Evolutionary conservation across 441 rosid species (phyloP).

Genomic region (Mallotus repandus): DNA sequence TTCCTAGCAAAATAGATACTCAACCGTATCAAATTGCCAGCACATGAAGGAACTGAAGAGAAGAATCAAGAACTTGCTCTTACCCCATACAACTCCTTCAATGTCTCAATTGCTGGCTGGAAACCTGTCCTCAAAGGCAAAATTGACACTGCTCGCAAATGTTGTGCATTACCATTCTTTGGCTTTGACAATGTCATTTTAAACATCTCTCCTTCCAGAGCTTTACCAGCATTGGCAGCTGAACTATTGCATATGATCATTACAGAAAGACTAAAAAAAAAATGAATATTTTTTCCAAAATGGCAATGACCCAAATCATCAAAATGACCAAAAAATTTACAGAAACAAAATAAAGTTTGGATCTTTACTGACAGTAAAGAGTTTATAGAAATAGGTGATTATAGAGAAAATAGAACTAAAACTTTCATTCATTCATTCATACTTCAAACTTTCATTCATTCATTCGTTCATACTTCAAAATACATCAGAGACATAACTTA

Average conservation of each 20-base stretch:
- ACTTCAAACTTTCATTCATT: too few relatives aligned
- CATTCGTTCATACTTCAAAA: too few relatives aligned
- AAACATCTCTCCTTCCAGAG: slow-evolving; percentile 71
- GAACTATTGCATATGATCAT: slow-evolving; percentile 21
- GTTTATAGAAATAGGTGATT: too few relatives aligned
- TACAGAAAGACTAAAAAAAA: slow-evolving; percentile 7
- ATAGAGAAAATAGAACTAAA: too few relatives aligned
- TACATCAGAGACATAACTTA: too few relatives aligned
- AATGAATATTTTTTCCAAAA: too few relatives aligned
- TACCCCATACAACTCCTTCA: slow-evolving; percentile 39
- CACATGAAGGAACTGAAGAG: background rate
- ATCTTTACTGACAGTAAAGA: slow-evolving; percentile 4
- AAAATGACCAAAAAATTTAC: background rate
- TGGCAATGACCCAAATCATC: background rate
- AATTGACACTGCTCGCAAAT: slow-evolving; percentile 48
- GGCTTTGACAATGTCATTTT: slow-evolving; percentile 63
- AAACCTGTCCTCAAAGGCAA: slow-evolving; percentile 56
- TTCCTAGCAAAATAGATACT: background rate
- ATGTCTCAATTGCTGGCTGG: slow-evolving; percentile 49
- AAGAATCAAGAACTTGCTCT: slow-evolving; percentile 22
- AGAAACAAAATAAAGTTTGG: background rate
- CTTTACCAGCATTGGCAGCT: slow-evolving; percentile 54
- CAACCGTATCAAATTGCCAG: background rate
- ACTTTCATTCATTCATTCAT: too few relatives aligned
- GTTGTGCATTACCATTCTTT: slow-evolving; percentile 57